Evolutionary conservation across 108 stramenopile genomes (phyloP).

Genomic region (Craspedostauros australis): DNA sequence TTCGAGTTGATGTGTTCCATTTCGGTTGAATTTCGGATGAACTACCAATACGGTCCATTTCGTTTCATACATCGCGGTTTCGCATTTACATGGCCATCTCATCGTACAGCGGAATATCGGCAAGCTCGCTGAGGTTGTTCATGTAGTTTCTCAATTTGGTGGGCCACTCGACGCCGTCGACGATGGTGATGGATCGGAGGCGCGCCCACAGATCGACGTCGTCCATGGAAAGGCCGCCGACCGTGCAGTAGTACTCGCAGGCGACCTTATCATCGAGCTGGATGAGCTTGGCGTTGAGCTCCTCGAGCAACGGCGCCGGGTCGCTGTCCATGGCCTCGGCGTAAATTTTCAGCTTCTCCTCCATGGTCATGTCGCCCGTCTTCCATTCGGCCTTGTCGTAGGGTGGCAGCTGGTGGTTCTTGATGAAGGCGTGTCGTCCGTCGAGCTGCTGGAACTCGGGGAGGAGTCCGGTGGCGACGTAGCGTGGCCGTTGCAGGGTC

Average conservation of each 20-base stretch:
- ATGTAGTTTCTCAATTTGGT: constrained; percentile 78
- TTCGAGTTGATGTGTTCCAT: no score
- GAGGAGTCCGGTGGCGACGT: constrained; percentile 85
- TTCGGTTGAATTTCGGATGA: no score
- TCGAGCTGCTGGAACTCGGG: constrained; percentile 92
- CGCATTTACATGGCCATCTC: constrained; percentile 70
- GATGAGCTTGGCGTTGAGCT: constrained; percentile 77
- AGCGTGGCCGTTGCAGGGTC: constrained; percentile 88
- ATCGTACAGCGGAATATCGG: constrained; percentile 87
- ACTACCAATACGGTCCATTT: no score
- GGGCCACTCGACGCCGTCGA: constrained; percentile 83
- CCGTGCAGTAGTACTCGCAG: constrained; percentile 74
- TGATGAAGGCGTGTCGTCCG: constrained; percentile 85
- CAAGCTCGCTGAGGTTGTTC: constrained; percentile 80
- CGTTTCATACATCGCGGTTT: no score
- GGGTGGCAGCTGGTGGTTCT: constrained; percentile 85
- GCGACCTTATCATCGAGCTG: constrained; percentile 82
- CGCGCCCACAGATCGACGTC: constrained; percentile 90
- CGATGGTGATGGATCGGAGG: constrained; percentile 83
- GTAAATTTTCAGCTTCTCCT: constrained; percentile 69
- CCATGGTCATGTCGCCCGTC: constrained; percentile 56
- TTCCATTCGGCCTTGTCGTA: constrained; percentile 90
- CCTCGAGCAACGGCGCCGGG: constrained; percentile 69
- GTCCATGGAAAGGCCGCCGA: constrained; percentile 81
- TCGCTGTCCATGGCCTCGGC: constrained; percentile 79